Percentiles rank a stretch among this genome's conserved stretches.
Evolutionary conservation across 306 rosid species (phyloP).

Genomic region (Trifolium dubium): DNA sequence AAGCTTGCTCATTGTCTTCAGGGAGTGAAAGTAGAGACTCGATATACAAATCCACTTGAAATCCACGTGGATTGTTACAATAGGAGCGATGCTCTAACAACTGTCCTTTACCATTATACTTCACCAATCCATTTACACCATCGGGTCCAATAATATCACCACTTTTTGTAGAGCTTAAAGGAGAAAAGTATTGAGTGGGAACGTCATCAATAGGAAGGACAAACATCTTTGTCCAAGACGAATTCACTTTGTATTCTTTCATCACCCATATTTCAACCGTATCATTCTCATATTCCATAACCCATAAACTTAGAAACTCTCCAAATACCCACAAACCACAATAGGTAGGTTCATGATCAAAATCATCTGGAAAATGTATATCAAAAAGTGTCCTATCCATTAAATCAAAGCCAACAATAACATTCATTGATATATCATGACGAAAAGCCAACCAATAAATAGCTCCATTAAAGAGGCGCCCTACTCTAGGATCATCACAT

Average conservation of each 20-base stretch:
- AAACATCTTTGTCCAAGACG: neutral
- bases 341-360: neutral
- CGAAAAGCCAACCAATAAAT: neutral
- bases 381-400: neutral
- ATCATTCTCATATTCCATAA: neutral
- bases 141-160: neutral
- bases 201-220: neutral
- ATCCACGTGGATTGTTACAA: neutral
- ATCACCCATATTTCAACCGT: neutral
- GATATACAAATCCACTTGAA: neutral
- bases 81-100: neutral
- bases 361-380: neutral
- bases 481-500: neutral
- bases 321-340: neutral
- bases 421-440: neutral
- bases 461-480: neutral
- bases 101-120: neutral
- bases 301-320: neutral
- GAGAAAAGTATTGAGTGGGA: neutral
- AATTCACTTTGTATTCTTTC: neutral
- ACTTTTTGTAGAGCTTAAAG: neutral
- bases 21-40: neutral
- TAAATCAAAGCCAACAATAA: neutral
- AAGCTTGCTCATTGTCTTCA: neutral
- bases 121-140: neutral